These are phyloP conservation scores for Neurospora sp. DNA, from an alignment of 495 filamentous ascomycete species.

Conservation along the genomic window DNA sequence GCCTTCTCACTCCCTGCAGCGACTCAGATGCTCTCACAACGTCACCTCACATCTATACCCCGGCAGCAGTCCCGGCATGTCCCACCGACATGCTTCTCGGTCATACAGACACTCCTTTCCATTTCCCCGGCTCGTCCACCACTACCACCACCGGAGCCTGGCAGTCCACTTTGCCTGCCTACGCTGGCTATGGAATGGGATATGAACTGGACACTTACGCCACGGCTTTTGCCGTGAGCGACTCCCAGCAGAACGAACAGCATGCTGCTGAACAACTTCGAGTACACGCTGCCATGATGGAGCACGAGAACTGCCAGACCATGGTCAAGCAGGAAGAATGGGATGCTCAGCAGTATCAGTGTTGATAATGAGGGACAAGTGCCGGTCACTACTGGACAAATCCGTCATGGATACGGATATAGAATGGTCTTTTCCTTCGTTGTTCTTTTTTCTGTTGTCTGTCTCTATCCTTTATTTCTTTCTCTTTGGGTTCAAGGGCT, in stretches of 20 bases:
- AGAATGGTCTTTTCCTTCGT: neutral
- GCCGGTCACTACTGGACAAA: neutral
- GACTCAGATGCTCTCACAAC: conserved; percentile 28
- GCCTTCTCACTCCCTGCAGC: conserved; percentile 35
- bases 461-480: neutral
- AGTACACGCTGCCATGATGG: conserved; percentile 15
- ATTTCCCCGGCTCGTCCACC: conserved; percentile 10
- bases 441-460: neutral
- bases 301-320: conserved; percentile 11
- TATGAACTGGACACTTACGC: conserved; percentile 17
- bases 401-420: neutral
- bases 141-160: conserved; percentile 10
- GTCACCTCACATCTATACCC: conserved; percentile 12
- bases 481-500: neutral
- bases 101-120: conserved; percentile 12
- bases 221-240: conserved; percentile 6
- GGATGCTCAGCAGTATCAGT: conserved; percentile 11
- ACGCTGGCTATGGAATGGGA: conserved; percentile 7
- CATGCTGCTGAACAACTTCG: conserved; percentile 15
- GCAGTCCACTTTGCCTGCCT: conserved; percentile 1
- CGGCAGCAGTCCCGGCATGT: conserved; percentile 10
- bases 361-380: neutral
- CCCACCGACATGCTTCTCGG: conserved; percentile 16
- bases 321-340: conserved; percentile 30
- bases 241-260: conserved; percentile 20